Conservation (phyloP, 2,329 filamentous ascomycete genomes). For the Alternaria triticina region DNA sequence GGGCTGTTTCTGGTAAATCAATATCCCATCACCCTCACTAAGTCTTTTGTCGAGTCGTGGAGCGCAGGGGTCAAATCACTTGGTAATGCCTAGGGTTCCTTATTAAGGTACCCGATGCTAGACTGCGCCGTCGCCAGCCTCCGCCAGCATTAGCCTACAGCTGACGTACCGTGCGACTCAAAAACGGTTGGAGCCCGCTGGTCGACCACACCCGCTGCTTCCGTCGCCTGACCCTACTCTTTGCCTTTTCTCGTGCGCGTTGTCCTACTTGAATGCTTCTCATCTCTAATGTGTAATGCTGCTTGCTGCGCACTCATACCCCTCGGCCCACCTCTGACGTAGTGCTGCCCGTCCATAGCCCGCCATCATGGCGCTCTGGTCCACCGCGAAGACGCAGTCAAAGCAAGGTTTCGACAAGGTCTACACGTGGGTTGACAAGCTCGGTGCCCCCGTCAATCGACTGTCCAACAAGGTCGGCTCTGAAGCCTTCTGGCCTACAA, state of each 20-base stretch:
- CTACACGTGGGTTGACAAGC: constrained; percentile 70
- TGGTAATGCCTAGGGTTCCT: constrained; percentile 15
- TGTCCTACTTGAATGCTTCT: constrained; percentile 16
- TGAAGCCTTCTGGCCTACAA: constrained; percentile 85
- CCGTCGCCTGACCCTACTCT: constrained; percentile 13
- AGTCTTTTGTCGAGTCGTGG: constrained; percentile 4
- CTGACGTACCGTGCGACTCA: constrained; percentile 28
- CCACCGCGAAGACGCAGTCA: constrained; percentile 42
- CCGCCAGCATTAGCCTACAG: constrained; percentile 24
- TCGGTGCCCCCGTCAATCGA: constrained; percentile 78
- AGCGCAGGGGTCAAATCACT: constrained; percentile 17
- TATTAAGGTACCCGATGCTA: constrained; percentile 35
- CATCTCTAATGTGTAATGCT: constrained; percentile 31
- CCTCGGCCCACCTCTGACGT: constrained; percentile 20
- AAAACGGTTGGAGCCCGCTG: constrained; percentile 35
- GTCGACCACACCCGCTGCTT: constrained; percentile 21
- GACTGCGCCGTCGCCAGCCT: constrained; percentile 19
- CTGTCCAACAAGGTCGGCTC: constrained; percentile 81
- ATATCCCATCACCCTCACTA: constrained; percentile 12
- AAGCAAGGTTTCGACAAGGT: constrained; percentile 71
- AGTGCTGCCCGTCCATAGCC: constrained; percentile 3
- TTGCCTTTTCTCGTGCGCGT: constrained; percentile 15
- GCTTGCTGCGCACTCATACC: constrained; percentile 20
- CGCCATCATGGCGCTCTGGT: constrained; percentile 40
- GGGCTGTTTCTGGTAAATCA: constrained; percentile 15